A percentile compares a stretch with the other conserved stretches of the same genome.
These are phyloP conservation scores for Acanthochlamys bracteata DNA, from an alignment of 106 monocot species.

Conservation along the genomic window DNA sequence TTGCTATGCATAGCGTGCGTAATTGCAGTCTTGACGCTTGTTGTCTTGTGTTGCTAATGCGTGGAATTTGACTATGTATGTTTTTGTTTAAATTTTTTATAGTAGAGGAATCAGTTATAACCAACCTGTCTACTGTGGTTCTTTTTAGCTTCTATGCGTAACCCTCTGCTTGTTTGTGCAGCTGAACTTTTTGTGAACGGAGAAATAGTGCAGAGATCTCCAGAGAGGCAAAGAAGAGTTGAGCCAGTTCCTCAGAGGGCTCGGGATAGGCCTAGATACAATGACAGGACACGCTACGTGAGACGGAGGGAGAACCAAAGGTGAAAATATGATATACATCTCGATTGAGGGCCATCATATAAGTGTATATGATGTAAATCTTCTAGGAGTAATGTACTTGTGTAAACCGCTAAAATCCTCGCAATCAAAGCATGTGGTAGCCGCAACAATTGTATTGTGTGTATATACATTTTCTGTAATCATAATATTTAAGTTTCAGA, in stretches of 20 bases:
- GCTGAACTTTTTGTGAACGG: slow-evolving; percentile 91
- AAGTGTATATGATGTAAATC: too few relatives aligned
- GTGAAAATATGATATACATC: background rate
- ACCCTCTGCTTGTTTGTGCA: slow-evolving; percentile 17
- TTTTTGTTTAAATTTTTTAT: too few relatives aligned
- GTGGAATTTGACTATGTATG: too few relatives aligned
- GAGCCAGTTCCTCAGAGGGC: slow-evolving; percentile 89
- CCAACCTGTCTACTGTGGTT: background rate
- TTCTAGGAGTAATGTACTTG: too few relatives aligned
- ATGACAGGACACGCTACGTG: slow-evolving; percentile 82
- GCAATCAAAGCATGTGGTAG: too few relatives aligned
- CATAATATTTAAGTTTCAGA: too few relatives aligned
- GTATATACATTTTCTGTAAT: too few relatives aligned
- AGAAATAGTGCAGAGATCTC: slow-evolving; percentile 86
- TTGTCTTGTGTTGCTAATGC: too few relatives aligned
- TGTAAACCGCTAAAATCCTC: too few relatives aligned
- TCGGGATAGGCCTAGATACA: slow-evolving; percentile 87
- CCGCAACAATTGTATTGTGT: too few relatives aligned
- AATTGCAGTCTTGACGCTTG: too few relatives aligned
- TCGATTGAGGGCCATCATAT: background rate
- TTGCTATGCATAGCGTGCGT: too few relatives aligned
- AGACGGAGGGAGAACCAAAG: slow-evolving; percentile 80
- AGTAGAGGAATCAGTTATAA: background rate
- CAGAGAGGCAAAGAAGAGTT: slow-evolving; percentile 84
- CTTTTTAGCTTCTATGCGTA: background rate